Evolutionary conservation across 2,329 filamentous ascomycete species (phyloP).

Genomic region (Colletotrichum liaoningense): DNA sequence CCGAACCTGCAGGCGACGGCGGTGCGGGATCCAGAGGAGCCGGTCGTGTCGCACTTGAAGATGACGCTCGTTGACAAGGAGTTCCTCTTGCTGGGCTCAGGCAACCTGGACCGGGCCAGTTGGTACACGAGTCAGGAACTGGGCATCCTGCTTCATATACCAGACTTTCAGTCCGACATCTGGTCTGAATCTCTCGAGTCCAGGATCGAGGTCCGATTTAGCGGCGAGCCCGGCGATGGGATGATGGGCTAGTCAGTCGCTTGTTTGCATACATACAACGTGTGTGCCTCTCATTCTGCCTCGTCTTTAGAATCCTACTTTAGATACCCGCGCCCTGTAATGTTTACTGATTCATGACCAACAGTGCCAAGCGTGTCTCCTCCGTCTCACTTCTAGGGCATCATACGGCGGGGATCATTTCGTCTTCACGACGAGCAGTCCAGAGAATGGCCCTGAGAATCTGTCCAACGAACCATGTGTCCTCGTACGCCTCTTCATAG

Average conservation of each 20-base stretch:
- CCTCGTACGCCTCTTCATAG: constrained; percentile 51
- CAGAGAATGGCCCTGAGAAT: constrained; percentile 30
- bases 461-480: constrained; percentile 40
- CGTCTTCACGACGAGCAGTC: constrained; percentile 21
- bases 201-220: constrained; percentile 46
- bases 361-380: not conserved
- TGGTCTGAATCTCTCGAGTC: constrained; percentile 53
- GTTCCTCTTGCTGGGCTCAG: constrained; percentile 78
- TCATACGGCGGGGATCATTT: not conserved
- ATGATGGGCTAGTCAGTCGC: constrained; percentile 23
- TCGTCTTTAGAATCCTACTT: not conserved
- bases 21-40: constrained; percentile 58
- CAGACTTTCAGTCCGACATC: constrained; percentile 48
- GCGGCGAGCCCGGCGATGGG: not conserved
- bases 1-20: constrained; percentile 45
- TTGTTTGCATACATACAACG: not conserved
- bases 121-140: constrained; percentile 91
- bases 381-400: not conserved
- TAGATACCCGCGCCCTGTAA: not conserved
- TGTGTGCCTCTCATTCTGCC: not conserved
- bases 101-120: constrained; percentile 86
- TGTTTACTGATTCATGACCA: not conserved
- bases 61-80: constrained; percentile 78
- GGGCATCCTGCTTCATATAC: constrained; percentile 70
- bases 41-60: constrained; percentile 82